Percentiles rank a stretch among this genome's conserved stretches.
These are phyloP conservation scores for Chaetoceros tenuissimus DNA, from an alignment of 108 stramenopile species.

Conservation along the genomic window DNA sequence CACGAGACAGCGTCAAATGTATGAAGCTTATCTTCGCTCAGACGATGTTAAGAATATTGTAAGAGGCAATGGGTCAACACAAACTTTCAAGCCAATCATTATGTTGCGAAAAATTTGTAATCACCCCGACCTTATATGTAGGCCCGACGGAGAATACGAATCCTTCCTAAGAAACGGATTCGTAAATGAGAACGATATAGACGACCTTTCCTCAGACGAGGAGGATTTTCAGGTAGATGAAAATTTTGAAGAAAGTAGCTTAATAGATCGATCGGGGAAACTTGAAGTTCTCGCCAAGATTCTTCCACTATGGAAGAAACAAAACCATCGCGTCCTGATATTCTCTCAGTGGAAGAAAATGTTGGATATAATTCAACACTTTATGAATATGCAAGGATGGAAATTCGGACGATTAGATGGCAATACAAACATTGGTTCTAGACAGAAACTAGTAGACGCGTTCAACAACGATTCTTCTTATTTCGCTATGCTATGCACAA, in stretches of 20 bases:
- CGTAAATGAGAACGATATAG: slow-evolving; percentile 16
- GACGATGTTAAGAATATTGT: slow-evolving; percentile 57
- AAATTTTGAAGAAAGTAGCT: slow-evolving; percentile 37
- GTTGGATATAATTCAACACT: slow-evolving; percentile 88
- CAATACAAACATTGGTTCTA: slow-evolving; percentile 78
- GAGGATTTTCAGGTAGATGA: slow-evolving; percentile 31
- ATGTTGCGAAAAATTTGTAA: slow-evolving; percentile 94
- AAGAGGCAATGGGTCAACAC: slow-evolving; percentile 44
- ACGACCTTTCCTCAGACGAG: slow-evolving; percentile 27
- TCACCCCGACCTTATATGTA: slow-evolving; percentile 85
- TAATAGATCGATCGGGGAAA: slow-evolving; percentile 84
- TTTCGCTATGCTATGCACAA: slow-evolving; percentile 93
- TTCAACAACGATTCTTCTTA: slow-evolving; percentile 83
- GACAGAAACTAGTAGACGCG: slow-evolving; percentile 83
- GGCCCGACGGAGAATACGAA: slow-evolving; percentile 31
- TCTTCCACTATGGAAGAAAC: slow-evolving; percentile 85
- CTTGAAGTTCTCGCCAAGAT: slow-evolving; percentile 88
- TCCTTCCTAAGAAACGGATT: slow-evolving; percentile 26
- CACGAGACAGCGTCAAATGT: slow-evolving; percentile 55
- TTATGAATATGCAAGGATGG: slow-evolving; percentile 60
- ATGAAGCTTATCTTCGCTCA: slow-evolving; percentile 56
- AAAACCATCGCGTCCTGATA: slow-evolving; percentile 92
- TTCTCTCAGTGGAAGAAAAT: slow-evolving; percentile 94
- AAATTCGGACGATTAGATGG: slow-evolving; percentile 91
- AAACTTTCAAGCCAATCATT: slow-evolving; percentile 78